Evolutionary conservation across 176 grass and related monocot species (phyloP), one percentile per base, ranked within the genome.

Genomic region (Triticum timopheevii): DNA sequence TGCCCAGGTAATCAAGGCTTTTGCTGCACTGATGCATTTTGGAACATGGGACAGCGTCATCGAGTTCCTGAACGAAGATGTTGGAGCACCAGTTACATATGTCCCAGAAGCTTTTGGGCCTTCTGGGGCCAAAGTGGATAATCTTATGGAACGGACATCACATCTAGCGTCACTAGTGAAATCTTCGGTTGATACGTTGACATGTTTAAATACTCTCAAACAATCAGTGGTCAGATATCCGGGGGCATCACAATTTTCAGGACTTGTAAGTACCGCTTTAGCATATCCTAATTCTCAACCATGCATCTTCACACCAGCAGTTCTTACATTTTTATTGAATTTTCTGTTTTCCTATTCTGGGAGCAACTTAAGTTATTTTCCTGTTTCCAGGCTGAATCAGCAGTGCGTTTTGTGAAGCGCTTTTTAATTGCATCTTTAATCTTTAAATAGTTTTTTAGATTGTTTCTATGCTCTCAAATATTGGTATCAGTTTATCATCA

Each of bases 21-120:
- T 95, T 66, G 90, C 88, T 88, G 84, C 91, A 62, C 36, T 98
- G 28, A 45, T 94, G 84, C 89, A 94, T 82, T 88, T 90, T 15
- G 91, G 93, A 83, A 87, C 86, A 73, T 95, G 96, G 93, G 83
- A 87, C 65, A 63, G 81, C 6, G 45, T 90, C 49, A 35, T 80
- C 17, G 65, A 86, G 47, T 89, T 89, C 86, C 71, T 93, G 79
- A 90, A 86, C 79, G 71, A 92, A 90, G 86, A 94, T 81, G 61
- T 74, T 77, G 87, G 82, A 88, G 20, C 33, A 42, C 30, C 67
- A 77, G 83, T 61, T 91, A 25, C 81, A 44, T 95, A 91, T 90
- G 73, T 85, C 71, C 91, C 96, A 54, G 93, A 98, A 95, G 92
- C 86, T 83, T 28, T 61, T 58, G 58, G 52, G 20, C 67, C 79